Base-by-base conservation (phyloP, 1,139 yeast species). In the Scheffersomyces insectosa region DNA sequence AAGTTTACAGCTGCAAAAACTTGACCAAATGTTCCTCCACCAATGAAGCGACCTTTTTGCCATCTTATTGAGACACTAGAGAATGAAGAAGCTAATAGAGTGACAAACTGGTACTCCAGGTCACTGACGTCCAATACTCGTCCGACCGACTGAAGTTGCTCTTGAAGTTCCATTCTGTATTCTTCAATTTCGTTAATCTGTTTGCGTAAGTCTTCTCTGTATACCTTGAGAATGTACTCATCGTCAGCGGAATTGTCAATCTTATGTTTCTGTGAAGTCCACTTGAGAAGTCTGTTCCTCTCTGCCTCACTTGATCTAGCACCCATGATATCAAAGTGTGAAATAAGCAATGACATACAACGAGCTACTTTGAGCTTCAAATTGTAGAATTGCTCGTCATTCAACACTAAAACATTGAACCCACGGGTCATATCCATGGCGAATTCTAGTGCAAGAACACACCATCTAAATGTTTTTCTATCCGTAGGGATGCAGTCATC, bases 291-390 rank as follows among this genome's bases (percentile, higher is more conserved):
- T 56, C 74, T 72, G 52, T 70, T 77, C 66, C 77, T 73, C 52
- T 85, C 90, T 3, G 90, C 90, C 47, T 88, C 95, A 59, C 86
- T 87, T 5, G 97, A 87, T 56, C 98, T 78, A 0, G 98, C 97
- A 42, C 99, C 99, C 97, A 93, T 93, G 44, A 93, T 90, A 67
- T 93, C 99, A 60, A 93, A 93, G 67, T 93, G 99, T 0, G 97
- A 88, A 50, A 93, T 91, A 49, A 93, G 75, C 42, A 93, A 71
- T 1, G 97, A 84, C 95, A 93, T 90, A 65, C 98, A 90, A 2
- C 96, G 88, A 0, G 98, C 96, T 36, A 93, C 97, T 59, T 89
- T 90, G 43, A 82, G 77, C 54, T 90, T 84, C 54, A 93, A 70
- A 39, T 75, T 70, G 44, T 79, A 72, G 59, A 91, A 93, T 57